Evolutionary conservation across 2,329 filamentous ascomycete genomes (phyloP), one percentile per base, ranked within the genome.

Genomic region (Penicillium sp.): DNA sequence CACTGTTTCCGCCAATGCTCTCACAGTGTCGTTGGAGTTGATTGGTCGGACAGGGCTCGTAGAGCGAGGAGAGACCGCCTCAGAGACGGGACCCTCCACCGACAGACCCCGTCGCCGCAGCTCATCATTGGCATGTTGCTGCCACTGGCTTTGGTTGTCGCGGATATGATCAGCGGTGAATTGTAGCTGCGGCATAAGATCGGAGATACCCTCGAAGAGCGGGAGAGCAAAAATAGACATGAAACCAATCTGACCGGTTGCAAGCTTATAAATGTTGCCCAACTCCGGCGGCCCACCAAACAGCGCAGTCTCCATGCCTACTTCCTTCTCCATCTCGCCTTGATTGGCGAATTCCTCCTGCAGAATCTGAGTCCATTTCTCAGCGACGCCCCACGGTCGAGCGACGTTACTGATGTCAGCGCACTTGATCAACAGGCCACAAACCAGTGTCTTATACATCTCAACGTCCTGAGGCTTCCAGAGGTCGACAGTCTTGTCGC

Each of bases 351-450:
- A 98, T 72, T 99, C 95, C 61, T 96, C 90, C 16, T 95, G 93
- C n/a, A 99, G 81, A 47, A 96, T 93, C 67, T 89, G 84, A 68
- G 95, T 96, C 95, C 95, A 99, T 71, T 89, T 84, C 44, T 91
- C 81, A 22, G 95, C 95, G 26, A 92, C 86, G 55, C 89, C 83
- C 72, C 95, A 93, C 55, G 87, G 89, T 55, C 95, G 87, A 53
- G 93, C 92, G 73, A 98, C 95, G 72, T 99, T 99, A 78, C 93
- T 97, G 70, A 99, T 98, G 74, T 99, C 95, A 39, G 95, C 95
- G 72, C 95, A 98, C 74, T 99, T 99, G 77, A 99, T 97, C 57
- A 99, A 79, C 55, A 99, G 79, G 14, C 92, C 92, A 75, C 95
- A 98, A n/a, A 89, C 80, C 47, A 98, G 77, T 10, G 90, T 86